Base-by-base conservation (phyloP, 148 eudicot species). In the Cornus kousa region DNA sequence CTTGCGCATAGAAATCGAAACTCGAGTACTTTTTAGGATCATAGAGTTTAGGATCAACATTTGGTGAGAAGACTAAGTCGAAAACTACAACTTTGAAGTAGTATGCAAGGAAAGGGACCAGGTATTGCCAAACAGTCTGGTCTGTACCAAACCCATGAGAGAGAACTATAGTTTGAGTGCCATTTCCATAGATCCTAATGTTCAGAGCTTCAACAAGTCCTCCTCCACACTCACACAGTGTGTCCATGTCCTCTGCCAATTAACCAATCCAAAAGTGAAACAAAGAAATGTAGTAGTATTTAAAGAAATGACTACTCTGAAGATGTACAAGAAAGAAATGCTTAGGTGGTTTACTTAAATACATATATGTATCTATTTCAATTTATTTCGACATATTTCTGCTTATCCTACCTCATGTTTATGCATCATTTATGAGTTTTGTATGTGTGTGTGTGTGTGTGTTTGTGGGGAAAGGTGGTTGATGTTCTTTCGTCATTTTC, bases 111-210 rank as follows among this genome's bases (percentile, higher is more conserved):
- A 68, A 76, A 11, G 87, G 85, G 19, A 84, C 66, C 1, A 87
- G 68, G 75, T 55, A 59, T 70, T 84, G 84, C 89, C 89, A 84
- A 75, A 79, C 77, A 80, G 67, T 68, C 64, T 82, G 87, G 74
- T 82, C 82, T 19, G 83, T 23, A 17, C 87, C 89, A 71, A 79
- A 77, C 57, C 89, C 83, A 70, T 84, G 89, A 59, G 76, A 46
- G 3, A 84, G 72, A 48, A 87, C 75, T 65, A 87, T 71, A 57
- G 89, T 74, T 43, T 81, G 83, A 71, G 32, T 80, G 19, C 81
- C 83, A 68, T 79, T 81, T 7, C 85, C 89, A 73, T 76, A 77
- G 16, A 87, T 70, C 64, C 65, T 71, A 20, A 83, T 82, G 60
- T 82, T 79, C 48, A 83, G 75, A 57, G 83, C 83, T 82, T 82